phyloP scores from a whole-genome alignment of 1,284 basidiomycete genomes.

The Hymenochaete sp. region DNA sequence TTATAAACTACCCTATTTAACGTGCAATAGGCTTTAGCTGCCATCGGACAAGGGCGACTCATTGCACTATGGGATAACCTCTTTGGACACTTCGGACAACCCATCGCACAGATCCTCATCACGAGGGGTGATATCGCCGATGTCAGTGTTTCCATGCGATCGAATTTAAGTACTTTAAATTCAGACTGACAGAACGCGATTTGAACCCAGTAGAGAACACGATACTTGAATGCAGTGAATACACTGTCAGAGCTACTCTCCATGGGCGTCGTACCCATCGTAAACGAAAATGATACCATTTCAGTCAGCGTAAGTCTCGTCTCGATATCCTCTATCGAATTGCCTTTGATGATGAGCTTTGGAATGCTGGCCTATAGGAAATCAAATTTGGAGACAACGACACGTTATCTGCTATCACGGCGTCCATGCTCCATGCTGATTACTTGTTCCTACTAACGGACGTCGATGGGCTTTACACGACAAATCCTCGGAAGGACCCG shows the following conservation, averaged over 20 bases:
- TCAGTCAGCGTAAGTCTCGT: conserved; percentile 79
- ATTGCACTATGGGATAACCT: conserved; percentile 97
- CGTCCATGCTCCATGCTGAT: conserved; percentile 95
- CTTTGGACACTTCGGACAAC: conserved; percentile 88
- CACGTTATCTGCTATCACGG: conserved; percentile 93
- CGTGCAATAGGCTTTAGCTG: conserved; percentile 72
- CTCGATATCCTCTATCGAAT: not conserved
- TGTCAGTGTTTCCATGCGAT: conserved; percentile 34
- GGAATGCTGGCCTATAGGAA: conserved; percentile 48
- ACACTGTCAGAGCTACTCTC: conserved; percentile 82
- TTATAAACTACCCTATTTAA: not conserved
- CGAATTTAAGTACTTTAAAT: conserved; percentile 6
- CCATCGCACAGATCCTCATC: conserved; percentile 90
- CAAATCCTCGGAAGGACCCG: conserved; percentile 89
- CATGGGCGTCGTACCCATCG: conserved; percentile 89
- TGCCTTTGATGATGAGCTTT: not conserved
- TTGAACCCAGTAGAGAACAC: conserved; percentile 54
- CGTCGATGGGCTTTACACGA: conserved; percentile 92
- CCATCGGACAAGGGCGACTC: conserved; percentile 91
- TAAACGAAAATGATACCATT: conserved; percentile 95
- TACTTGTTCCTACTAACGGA: conserved; percentile 96
- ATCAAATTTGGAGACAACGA: conserved; percentile 99
- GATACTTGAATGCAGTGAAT: conserved; percentile 91
- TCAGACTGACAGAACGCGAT: too few relatives aligned
- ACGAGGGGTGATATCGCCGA: conserved; percentile 96